phyloP scores from a whole-genome alignment of 169 alveolate species.

The Cryptosporidium parvum region DNA sequence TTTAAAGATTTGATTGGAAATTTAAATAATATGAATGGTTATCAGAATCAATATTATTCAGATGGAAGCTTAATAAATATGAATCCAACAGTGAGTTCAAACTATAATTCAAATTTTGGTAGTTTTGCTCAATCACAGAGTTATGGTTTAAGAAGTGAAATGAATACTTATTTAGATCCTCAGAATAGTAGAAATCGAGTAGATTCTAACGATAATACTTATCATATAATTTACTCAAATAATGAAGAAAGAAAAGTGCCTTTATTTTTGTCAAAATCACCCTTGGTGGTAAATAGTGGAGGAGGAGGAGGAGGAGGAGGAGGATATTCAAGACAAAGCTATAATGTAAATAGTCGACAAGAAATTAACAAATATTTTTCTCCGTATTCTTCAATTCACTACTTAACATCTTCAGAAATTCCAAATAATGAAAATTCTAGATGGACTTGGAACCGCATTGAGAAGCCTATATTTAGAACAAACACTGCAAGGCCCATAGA shows the following conservation, averaged over 20 bases:
- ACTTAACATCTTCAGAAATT: background rate
- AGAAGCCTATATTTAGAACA: slow-evolving; percentile 62
- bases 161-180: background rate
- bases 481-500: slow-evolving; percentile 33
- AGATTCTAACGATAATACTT: background rate
- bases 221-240: slow-evolving; percentile 1
- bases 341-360: background rate
- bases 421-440: background rate
- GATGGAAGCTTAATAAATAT: background rate
- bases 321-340: background rate
- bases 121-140: background rate
- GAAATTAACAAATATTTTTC: slow-evolving; percentile 46
- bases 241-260: slow-evolving; percentile 24
- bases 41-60: background rate
- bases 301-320: slow-evolving; percentile 9
- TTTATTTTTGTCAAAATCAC: slow-evolving; percentile 19
- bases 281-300: background rate
- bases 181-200: background rate
- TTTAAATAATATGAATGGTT: background rate
- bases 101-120: background rate
- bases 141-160: background rate
- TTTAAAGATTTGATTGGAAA: background rate
- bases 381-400: slow-evolving; percentile 71
- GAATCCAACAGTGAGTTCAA: background rate
- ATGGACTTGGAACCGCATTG: slow-evolving; percentile 66